These are phyloP conservation scores for Fistulina hepatica DNA, from an alignment of 1,284 basidiomycete genomes.

Conservation along the genomic window DNA sequence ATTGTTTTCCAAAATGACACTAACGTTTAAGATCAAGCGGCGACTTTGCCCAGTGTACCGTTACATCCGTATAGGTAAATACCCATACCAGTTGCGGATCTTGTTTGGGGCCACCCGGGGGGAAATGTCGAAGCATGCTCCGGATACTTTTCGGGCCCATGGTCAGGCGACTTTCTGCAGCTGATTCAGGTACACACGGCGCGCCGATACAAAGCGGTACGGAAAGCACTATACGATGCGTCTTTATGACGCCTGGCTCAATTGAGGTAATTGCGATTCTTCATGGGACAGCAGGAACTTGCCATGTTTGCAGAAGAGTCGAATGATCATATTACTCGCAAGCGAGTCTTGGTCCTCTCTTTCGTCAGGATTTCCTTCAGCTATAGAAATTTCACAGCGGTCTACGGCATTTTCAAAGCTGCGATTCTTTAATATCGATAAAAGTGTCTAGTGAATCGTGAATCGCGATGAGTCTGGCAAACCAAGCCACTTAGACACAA, in stretches of 20 bases:
- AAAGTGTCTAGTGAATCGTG: slow-evolving; percentile 37
- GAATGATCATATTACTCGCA: slow-evolving; percentile 60
- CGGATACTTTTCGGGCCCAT: slow-evolving; percentile 60
- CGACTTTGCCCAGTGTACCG: slow-evolving; percentile 56
- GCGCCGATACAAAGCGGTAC: slow-evolving; percentile 46
- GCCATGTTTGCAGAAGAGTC: slow-evolving; percentile 75
- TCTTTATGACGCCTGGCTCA: slow-evolving; percentile 60
- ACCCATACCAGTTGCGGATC: slow-evolving; percentile 72
- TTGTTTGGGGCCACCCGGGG: slow-evolving; percentile 45
- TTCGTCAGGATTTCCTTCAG: slow-evolving; percentile 38
- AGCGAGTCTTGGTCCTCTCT: slow-evolving; percentile 46
- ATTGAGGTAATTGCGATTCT: slow-evolving; percentile 4
- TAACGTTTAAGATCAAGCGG: slow-evolving; percentile 50
- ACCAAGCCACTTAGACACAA: slow-evolving; percentile 48
- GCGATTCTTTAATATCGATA: slow-evolving; percentile 62
- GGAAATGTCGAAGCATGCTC: slow-evolving; percentile 75
- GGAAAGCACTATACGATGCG: slow-evolving; percentile 56
- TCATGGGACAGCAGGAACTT: slow-evolving; percentile 14
- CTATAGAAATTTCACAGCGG: slow-evolving; percentile 58
- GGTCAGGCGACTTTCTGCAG: slow-evolving; percentile 49
- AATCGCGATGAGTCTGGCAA: slow-evolving; percentile 2
- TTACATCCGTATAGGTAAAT: slow-evolving; percentile 54
- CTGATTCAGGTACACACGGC: slow-evolving; percentile 44
- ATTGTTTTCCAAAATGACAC: slow-evolving; percentile 16
- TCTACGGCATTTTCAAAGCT: slow-evolving; percentile 67